phyloP scores from a whole-genome alignment of 176 grass and related monocot genomes.

The Aegilops bicornis region DNA sequence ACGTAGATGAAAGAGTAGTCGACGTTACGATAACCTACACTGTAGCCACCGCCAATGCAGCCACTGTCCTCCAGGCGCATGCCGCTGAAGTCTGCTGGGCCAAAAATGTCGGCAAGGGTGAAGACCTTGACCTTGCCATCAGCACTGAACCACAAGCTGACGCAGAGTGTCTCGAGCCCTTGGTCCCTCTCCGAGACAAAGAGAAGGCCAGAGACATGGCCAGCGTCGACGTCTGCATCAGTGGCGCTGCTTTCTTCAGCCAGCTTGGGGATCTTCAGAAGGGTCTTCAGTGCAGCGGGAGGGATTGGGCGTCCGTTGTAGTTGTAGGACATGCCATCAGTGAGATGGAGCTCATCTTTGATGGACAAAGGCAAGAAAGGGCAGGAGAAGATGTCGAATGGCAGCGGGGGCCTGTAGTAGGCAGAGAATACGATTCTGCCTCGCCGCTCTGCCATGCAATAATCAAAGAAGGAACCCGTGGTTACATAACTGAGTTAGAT shows the following conservation, averaged over 20 bases:
- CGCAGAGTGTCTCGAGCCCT: too few relatives aligned
- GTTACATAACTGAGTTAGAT: neutral
- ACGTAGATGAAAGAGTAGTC: too few relatives aligned
- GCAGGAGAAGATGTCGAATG: slow-evolving; percentile 32
- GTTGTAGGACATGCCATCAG: slow-evolving; percentile 28
- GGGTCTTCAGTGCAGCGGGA: neutral
- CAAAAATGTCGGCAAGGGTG: too few relatives aligned
- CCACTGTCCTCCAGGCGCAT: too few relatives aligned
- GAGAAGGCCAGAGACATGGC: neutral
- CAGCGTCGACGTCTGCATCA: neutral
- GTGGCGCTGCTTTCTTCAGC: slow-evolving; percentile 3
- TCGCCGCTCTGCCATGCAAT: slow-evolving; percentile 19
- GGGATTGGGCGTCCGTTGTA: slow-evolving; percentile 23
- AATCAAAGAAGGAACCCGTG: neutral
- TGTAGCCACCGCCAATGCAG: too few relatives aligned
- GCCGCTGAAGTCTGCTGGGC: too few relatives aligned
- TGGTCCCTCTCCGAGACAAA: too few relatives aligned
- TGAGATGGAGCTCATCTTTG: slow-evolving; percentile 1
- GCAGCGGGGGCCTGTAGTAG: slow-evolving; percentile 19
- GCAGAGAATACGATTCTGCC: slow-evolving; percentile 40
- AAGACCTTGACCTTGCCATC: too few relatives aligned
- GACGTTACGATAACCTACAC: too few relatives aligned
- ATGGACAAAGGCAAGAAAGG: neutral
- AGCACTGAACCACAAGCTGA: too few relatives aligned
- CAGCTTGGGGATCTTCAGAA: neutral